These are phyloP conservation scores for Debaryomyces castellii DNA, from an alignment of 805 yeast species.

Conservation along the genomic window DNA sequence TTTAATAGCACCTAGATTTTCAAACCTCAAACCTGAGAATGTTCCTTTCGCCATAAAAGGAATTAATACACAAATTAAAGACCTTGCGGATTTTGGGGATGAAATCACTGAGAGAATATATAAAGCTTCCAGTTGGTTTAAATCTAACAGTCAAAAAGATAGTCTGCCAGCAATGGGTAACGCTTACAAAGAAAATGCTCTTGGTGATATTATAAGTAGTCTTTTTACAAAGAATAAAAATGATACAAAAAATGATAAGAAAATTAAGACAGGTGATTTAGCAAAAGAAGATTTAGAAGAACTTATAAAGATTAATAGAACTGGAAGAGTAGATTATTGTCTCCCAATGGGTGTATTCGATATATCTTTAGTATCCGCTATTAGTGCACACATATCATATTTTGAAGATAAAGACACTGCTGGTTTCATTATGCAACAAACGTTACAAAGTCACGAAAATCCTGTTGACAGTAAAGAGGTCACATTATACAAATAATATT, in stretches of 20 bases:
- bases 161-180: constrained; percentile 7
- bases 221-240: constrained; percentile 18
- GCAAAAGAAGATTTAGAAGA: constrained; percentile 25
- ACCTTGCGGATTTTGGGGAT: constrained; percentile 37
- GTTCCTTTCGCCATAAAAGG: constrained; percentile 57
- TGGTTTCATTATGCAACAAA: constrained; percentile 68
- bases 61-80: constrained; percentile 51
- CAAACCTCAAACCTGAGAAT: constrained; percentile 51
- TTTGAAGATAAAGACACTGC: constrained; percentile 86
- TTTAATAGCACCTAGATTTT: constrained; percentile 51
- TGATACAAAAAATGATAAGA: constrained; percentile 17
- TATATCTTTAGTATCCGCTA: constrained; percentile 72
- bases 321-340: constrained; percentile 80
- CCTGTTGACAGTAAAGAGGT: constrained; percentile 30
- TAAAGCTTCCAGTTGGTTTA: constrained; percentile 39
- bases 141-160: constrained; percentile 4
- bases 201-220: constrained; percentile 39
- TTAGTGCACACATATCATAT: constrained; percentile 86
- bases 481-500: constrained; percentile 16
- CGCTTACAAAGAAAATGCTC: constrained; percentile 33
- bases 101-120: constrained; percentile 33
- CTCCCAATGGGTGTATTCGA: constrained; percentile 79
- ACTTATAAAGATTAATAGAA: constrained; percentile 55
- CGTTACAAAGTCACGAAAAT: constrained; percentile 27
- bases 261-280: constrained; percentile 25